A percentile compares a stretch with the other conserved stretches of the same genome.
Evolutionary conservation across 768 basidiomycete species (phyloP).

Genomic region (Cystofilobasidium bisporidii): DNA sequence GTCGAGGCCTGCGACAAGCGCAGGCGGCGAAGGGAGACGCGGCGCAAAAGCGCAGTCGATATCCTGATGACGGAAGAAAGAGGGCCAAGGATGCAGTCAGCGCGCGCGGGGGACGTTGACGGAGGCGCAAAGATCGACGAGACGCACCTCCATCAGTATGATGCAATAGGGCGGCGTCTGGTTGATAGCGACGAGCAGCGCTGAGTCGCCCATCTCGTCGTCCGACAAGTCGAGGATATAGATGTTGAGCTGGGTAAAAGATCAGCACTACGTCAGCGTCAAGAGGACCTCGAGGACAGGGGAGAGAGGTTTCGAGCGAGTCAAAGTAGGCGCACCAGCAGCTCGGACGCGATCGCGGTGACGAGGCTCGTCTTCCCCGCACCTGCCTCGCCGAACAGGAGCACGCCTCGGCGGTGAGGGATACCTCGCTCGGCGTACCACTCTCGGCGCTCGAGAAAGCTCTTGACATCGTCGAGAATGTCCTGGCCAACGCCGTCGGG

Average conservation of each 20-base stretch:
- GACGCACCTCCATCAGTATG: constrained; percentile 45
- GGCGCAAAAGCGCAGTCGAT: constrained; percentile 64
- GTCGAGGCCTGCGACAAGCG: not conserved
- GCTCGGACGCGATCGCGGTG: constrained; percentile 53
- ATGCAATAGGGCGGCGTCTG: constrained; percentile 59
- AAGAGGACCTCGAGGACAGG: too few species aligned
- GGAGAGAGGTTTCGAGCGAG: too few species aligned
- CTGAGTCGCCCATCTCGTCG: constrained; percentile 53
- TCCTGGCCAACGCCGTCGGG: constrained; percentile 51
- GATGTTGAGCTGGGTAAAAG: constrained; percentile 54
- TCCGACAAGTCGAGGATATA: constrained; percentile 61
- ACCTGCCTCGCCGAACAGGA: constrained; percentile 64
- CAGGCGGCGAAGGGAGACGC: constrained; percentile 35
- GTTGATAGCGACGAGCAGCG: constrained; percentile 39
- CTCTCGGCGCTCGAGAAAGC: constrained; percentile 57
- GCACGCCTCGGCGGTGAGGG: constrained; percentile 69
- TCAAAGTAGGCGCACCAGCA: too few species aligned
- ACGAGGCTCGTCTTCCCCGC: constrained; percentile 57
- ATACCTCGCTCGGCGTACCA: constrained; percentile 73
- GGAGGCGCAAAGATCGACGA: too few species aligned
- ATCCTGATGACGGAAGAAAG: too few species aligned
- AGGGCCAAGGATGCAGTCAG: too few species aligned
- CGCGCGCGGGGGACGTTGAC: too few species aligned
- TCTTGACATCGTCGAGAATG: constrained; percentile 57
- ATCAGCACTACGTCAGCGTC: too few species aligned